Evolutionary conservation across 2,329 filamentous ascomycete species (phyloP), one percentile per base, ranked within the genome.

Genomic region (Zymoseptoria pseudotritici): DNA sequence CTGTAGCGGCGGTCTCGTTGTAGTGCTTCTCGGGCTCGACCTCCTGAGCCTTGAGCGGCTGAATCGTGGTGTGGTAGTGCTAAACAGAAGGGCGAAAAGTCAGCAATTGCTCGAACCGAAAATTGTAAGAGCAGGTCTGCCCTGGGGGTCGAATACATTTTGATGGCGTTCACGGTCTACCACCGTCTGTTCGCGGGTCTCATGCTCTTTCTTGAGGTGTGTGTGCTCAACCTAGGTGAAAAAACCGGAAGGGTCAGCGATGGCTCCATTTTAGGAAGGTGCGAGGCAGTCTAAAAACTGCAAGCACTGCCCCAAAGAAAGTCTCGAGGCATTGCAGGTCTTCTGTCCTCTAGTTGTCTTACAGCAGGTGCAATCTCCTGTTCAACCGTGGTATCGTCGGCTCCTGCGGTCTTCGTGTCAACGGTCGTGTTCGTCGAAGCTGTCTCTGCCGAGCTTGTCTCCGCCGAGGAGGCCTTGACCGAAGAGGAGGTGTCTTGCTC

Each of bases 21-120:
- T 63, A 55, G 42, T 69, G 63, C 56, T 69, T 59, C 5, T 58
- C 61, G 2, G 60, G 58, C 8, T 60, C 29, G 5, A 67, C 62
- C 46, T 70, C 67, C 4, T 51, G 31, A 51, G 67, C 65, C 49
- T 65, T 46, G 5, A 68, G 55, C 2, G 67, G 66, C 59, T 70
- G 67, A 3, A 70, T 58, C 7, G 67, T 68, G 50, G 66, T 69
- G 61, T 70, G 67, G 63, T 70, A 70, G 59, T 69, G 67, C 46
- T 69, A 61, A 5, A 5, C 1, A 17, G 29, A 36, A 36, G 11
- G 29, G 11, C 4, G 8, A 7, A 36, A 36, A 36, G 9, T 36
- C 9, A 36, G 29, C 29, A 2, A 9, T 9, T 2, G 2, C 11
- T 42, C 11, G 13, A 42, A 42, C 36, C 4, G 1, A 17, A 7